These are phyloP conservation scores for Perkinsus olseni DNA, from an alignment of 169 alveolate species.

Conservation along the genomic window DNA sequence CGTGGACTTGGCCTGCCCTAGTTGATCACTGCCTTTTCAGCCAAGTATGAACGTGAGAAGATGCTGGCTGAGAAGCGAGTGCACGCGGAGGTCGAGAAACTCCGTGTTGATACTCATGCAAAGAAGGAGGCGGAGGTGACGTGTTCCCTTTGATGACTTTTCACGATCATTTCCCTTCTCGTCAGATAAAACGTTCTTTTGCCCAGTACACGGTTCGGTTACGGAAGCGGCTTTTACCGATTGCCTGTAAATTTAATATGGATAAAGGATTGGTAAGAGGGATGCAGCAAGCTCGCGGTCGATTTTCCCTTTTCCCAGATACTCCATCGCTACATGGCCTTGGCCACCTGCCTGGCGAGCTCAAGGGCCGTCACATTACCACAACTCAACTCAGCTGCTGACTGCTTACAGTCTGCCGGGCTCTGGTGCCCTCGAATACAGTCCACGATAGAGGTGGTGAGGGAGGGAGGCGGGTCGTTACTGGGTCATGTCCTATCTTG, in stretches of 20 bases:
- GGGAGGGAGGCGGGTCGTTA: too few relatives aligned
- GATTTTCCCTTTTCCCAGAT: neutral
- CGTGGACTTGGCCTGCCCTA: too few relatives aligned
- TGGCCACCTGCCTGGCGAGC: neutral
- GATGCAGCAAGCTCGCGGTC: too few relatives aligned
- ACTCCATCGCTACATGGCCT: neutral
- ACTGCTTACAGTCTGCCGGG: neutral
- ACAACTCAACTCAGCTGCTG: neutral
- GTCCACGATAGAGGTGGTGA: neutral
- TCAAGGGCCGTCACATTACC: neutral
- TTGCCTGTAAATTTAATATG: neutral
- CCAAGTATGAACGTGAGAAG: neutral
- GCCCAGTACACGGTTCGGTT: neutral
- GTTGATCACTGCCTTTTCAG: too few relatives aligned
- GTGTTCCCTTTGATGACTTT: neutral
- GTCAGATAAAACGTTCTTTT: neutral
- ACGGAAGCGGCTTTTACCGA: neutral
- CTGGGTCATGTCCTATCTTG: too few relatives aligned
- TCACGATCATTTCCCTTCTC: neutral
- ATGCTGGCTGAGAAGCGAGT: neutral
- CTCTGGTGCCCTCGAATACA: neutral
- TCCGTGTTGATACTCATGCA: neutral
- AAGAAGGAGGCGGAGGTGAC: neutral
- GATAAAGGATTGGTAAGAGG: too few relatives aligned
- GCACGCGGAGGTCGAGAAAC: neutral